Evolutionary conservation across 257 asterid genomes (phyloP), one percentile per base, ranked within the genome.

Genomic region (Fraxinus cuspidata): DNA sequence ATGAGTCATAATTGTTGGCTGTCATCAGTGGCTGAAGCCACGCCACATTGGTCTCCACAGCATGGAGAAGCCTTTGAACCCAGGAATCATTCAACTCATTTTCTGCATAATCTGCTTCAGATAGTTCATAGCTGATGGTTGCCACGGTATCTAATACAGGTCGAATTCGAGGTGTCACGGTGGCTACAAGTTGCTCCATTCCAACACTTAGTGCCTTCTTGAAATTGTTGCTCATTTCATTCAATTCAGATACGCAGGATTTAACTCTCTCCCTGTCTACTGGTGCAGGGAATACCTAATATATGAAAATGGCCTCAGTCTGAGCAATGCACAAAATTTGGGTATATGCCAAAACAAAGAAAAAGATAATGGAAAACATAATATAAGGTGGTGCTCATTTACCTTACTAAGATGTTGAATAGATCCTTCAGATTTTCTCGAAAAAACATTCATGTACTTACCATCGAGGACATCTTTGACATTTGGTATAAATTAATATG

Each of bases 11-110:
- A 71, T 94, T 94, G 87, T 87, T 81, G 79, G 92, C 74, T 1
- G 99, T 95, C 99, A 91, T 93, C 56, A 88, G 73, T 0, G 96
- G 85, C 80, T 91, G 99, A 18, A 95, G 93, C 99, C 99, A 95
- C 35, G 92, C 92, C 74, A 89, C 93, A 73, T 89, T 95, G 82
- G 78, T 84, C 79, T 92, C 99, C 60, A 92, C 98, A 72, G 89
- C 90, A 84, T 92, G 99, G 73, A 95, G 99, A 74, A 95, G 97
- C 85, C 98, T 84, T 74, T 93, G 99, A 73, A 95, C 97, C 99
- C 99, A 95, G 21, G 99, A 98, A 76, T 95, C 99, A 74, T 95
- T 95, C 77, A 92, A 91, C 91, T 95, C 99, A 38, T 93, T 91
- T 72, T 95, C 98, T 11, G 99, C 99, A 77, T 95, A 95, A 79